These are phyloP conservation scores for Coix lacrymajobi DNA, from an alignment of 176 grass and related monocot species.

Conservation along the genomic window DNA sequence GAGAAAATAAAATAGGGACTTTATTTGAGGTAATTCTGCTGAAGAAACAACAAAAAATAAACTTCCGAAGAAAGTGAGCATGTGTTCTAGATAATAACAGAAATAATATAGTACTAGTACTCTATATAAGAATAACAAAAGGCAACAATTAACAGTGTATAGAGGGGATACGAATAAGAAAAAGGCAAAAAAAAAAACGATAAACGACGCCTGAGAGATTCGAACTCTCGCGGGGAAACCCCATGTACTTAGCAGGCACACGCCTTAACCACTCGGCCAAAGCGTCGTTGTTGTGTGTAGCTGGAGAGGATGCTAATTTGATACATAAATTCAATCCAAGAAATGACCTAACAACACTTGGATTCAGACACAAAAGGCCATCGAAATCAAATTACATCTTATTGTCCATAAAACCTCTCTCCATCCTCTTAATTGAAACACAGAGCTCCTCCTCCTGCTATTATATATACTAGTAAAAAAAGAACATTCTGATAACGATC, in stretches of 20 bases:
- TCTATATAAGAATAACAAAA: too few relatives aligned
- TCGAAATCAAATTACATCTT: neutral
- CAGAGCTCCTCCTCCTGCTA: too few relatives aligned
- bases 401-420: neutral
- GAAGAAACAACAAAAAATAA: too few relatives aligned
- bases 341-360: neutral
- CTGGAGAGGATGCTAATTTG: rapidly evolving
- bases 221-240: conserved; percentile 99
- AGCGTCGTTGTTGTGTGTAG: conserved; percentile 18
- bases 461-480: too few relatives aligned
- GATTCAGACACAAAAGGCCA: neutral
- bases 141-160: too few relatives aligned
- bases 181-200: neutral
- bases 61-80: too few relatives aligned
- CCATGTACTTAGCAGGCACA: conserved; percentile 99
- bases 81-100: too few relatives aligned
- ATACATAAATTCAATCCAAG: rapidly evolving
- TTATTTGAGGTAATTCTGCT: too few relatives aligned
- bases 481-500: too few relatives aligned
- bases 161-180: neutral
- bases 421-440: too few relatives aligned
- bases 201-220: conserved; percentile 94
- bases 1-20: too few relatives aligned
- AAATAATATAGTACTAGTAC: too few relatives aligned
- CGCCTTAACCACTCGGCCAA: conserved; percentile 99